Evolutionary conservation across 768 basidiomycete species (phyloP).

Genomic region (Trametes meyenii): DNA sequence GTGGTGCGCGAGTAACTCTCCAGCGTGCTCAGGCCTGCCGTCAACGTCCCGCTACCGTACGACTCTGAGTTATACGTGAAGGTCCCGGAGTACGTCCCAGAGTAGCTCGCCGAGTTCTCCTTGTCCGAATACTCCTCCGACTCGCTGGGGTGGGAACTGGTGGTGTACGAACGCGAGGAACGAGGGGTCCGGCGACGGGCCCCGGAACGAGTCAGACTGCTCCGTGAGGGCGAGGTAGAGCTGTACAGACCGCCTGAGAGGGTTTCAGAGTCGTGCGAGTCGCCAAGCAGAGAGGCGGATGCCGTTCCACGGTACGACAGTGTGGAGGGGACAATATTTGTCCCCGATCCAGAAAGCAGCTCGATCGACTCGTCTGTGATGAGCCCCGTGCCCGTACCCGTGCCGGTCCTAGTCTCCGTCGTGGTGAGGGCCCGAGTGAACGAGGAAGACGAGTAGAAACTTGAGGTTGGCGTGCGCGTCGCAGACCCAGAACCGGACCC

Average conservation of each 20-base stretch:
- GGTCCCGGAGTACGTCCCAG: conserved; percentile 27
- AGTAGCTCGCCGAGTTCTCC: conserved; percentile 46
- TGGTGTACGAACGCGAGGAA: conserved; percentile 48
- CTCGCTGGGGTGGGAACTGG: conserved; percentile 41
- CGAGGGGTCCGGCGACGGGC: conserved; percentile 55
- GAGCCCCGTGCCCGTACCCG: conserved; percentile 36
- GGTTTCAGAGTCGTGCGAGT: conserved; percentile 57
- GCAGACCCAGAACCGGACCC: conserved; percentile 38
- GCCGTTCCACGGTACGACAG: conserved; percentile 54
- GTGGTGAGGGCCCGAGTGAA: conserved; percentile 32
- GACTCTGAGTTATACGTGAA: conserved; percentile 20
- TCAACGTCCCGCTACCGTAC: conserved; percentile 10
- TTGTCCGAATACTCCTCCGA: conserved; percentile 58
- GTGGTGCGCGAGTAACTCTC: conserved; percentile 30
- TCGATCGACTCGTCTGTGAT: conserved; percentile 45
- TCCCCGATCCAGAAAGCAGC: conserved; percentile 44
- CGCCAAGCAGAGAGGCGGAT: conserved; percentile 58
- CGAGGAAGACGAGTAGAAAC: conserved; percentile 42
- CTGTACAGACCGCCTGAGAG: conserved; percentile 36
- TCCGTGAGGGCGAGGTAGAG: conserved; percentile 52
- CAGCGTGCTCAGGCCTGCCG: conserved; percentile 31
- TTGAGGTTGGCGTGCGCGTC: conserved; percentile 37
- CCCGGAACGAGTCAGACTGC: conserved; percentile 55
- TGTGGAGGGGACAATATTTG: conserved; percentile 52
- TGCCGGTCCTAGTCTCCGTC: conserved; percentile 27